phyloP scores from a whole-genome alignment of 2,329 filamentous ascomycete species.

The Penicillium sp. region DNA sequence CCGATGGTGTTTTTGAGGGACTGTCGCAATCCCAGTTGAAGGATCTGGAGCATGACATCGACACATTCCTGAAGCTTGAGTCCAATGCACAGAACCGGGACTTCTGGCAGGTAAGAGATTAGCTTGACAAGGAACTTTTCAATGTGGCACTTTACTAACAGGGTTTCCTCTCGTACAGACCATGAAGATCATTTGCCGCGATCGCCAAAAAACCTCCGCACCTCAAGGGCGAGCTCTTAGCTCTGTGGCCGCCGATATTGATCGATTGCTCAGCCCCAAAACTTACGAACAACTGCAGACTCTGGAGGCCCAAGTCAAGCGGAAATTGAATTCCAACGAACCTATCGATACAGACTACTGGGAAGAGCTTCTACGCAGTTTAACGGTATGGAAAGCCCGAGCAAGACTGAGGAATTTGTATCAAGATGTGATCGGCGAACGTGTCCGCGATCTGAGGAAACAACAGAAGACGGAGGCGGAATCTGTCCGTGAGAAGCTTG shows the following conservation, averaged over 20 bases:
- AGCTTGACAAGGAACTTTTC: not conserved
- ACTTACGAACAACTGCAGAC: constrained; percentile 81
- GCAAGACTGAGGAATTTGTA: constrained; percentile 80
- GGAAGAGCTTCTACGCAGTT: constrained; percentile 84
- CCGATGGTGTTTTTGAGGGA: constrained; percentile 76
- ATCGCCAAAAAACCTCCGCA: constrained; percentile 69
- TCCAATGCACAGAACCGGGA: constrained; percentile 75
- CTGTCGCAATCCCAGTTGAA: constrained; percentile 68
- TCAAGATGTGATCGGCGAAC: constrained; percentile 71
- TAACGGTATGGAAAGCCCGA: constrained; percentile 89
- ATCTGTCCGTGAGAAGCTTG: constrained; percentile 57
- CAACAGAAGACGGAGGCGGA: constrained; percentile 70
- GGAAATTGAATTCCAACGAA: constrained; percentile 84
- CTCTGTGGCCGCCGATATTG: constrained; percentile 84
- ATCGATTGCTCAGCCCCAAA: constrained; percentile 84
- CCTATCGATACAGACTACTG: constrained; percentile 97
- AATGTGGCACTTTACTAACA: constrained; percentile 13
- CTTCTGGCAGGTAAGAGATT: constrained; percentile 74
- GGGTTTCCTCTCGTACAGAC: constrained; percentile 54
- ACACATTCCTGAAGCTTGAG: constrained; percentile 78
- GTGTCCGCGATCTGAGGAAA: constrained; percentile 67
- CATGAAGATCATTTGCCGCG: constrained; percentile 79
- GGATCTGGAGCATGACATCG: constrained; percentile 82
- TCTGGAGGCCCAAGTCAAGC: constrained; percentile 82
- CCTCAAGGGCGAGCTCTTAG: constrained; percentile 74